Evolutionary conservation across 495 filamentous ascomycete genomes (phyloP), one percentile per base, ranked within the genome.

Genomic region (Hypoxylon subgilvum): DNA sequence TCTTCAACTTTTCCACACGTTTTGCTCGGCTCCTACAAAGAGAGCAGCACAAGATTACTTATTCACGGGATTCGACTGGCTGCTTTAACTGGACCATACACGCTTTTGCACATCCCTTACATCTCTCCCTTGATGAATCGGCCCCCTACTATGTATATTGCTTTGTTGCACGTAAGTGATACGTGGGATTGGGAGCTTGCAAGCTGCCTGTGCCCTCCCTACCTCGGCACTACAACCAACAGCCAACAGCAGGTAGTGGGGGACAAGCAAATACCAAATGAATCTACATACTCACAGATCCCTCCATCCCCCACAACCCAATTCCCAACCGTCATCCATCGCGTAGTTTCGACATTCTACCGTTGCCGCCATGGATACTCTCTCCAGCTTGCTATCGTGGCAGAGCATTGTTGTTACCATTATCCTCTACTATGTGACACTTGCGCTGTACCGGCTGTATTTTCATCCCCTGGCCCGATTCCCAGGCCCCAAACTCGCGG

Each of bases 401-500:
- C 42, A 56, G 42, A 56, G 32, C 31, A 36, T 51, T 40, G 16
- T 53, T 34, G 30, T 19, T 32, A 45, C 38, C 44, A 45, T 51
- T 22, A 25, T 51, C 36, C 10, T 51, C 27, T 58, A 49, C 38
- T 49, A 32, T 48, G 34, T 34, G 42, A 53, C 48, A 42, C 41
- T 60, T 36, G 41, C 42, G 41, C 22, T 78, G 14, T 79, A 82
- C 54, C 72, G 79, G 22, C 67, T 82, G 34, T 77, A 65, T 54
- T 60, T 81, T 10, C 67, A 67, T 22, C 79, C 80, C n/a, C 45
- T 81, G 4, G 72, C 78, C 10, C 60, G 65, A 12, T 76, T 80
- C 51, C 79, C 79, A 0, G 80, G 80, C 1, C 77, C 78, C 6
- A 77, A 71, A 51, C 58, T 82, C n/a, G 80, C 80, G 2, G 78